Base-by-base conservation (phyloP, 805 yeast genomes). In the Nakazawaea sp. region DNA sequence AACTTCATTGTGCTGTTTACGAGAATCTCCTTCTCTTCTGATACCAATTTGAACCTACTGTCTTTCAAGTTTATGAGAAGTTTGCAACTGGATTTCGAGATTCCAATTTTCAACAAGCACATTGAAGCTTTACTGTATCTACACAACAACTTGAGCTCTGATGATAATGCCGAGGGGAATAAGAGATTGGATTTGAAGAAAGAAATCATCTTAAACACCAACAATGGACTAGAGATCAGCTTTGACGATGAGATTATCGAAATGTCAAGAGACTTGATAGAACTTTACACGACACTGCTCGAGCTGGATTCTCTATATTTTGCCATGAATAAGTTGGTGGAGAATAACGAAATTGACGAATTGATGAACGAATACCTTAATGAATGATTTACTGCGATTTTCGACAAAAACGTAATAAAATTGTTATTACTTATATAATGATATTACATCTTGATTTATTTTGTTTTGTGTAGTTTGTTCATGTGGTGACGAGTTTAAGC, bases 251-350 rank as follows among this genome's bases (percentile, higher is more conserved):
- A 73, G 40, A 74, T 77, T 3, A 74, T 81, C 27, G 86, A 79
- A 43, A 60, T 80, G 50, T 80, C 94, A 0, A 64, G 86, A 43
- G 84, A 79, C 44, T 70, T 86, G 15, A 60, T 87, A 37, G 86
- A 79, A 41, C 66, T 70, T 19, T 75, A 78, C 42, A 71, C 78
- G 9, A 81, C 86, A 4, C 78, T 79, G 49, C 88, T 82, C 45
- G 94, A 84, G 47, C 86, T 87, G 1, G 95, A 87, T 55, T 73
- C 76, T 36, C 59, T 86, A 43, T 84, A 75, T 52, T 60, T 71
- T 41, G 75, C 84, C 41, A 81, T 85, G 76, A 76, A 75, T 43
- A 59, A 57, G 42, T 65, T 49, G 32, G 41, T 46, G 27, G 51
- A 53, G 23, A 45, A 38, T 33, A 46, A 44, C 25, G 47, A 45